These are phyloP conservation scores for Datisca glomerata DNA, from an alignment of 306 rosid genomes.

Conservation along the genomic window DNA sequence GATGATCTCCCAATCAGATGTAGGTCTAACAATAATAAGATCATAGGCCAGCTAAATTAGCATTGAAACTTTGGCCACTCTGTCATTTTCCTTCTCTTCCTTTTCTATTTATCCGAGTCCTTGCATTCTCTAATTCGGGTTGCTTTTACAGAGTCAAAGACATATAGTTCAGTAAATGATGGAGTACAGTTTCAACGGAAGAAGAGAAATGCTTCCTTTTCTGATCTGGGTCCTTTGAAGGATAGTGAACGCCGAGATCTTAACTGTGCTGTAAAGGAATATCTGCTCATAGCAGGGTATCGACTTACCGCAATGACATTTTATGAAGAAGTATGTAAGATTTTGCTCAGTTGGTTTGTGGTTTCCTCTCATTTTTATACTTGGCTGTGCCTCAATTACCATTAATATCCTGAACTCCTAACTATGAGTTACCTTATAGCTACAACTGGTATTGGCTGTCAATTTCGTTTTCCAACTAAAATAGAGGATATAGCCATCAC, in stretches of 20 bases:
- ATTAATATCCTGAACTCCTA: neutral
- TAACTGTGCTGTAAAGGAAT: constrained; percentile 91
- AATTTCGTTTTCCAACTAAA: too few relatives aligned
- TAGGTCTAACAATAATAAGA: too few relatives aligned
- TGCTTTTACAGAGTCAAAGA: constrained; percentile 21
- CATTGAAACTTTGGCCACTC: too few relatives aligned
- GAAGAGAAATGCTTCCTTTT: constrained; percentile 33
- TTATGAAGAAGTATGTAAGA: constrained; percentile 77
- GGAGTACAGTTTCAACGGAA: constrained; percentile 35
- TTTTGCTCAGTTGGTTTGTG: neutral
- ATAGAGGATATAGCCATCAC: too few relatives aligned
- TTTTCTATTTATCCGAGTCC: too few relatives aligned
- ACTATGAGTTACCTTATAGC: too few relatives aligned
- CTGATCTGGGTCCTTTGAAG: constrained; percentile 76
- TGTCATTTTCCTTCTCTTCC: too few relatives aligned
- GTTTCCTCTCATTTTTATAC: neutral
- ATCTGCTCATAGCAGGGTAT: constrained; percentile 86
- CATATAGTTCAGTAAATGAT: constrained; percentile 26
- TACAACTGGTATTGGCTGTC: too few relatives aligned
- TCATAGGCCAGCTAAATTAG: too few relatives aligned
- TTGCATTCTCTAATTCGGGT: constrained; percentile 2
- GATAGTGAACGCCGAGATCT: constrained; percentile 77
- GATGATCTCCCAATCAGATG: too few relatives aligned
- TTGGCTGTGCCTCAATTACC: constrained; percentile 1
- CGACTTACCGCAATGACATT: constrained; percentile 97